Base-by-base conservation (phyloP, 2,329 filamentous ascomycete genomes). In the Chaetomiaceae sp. region DNA sequence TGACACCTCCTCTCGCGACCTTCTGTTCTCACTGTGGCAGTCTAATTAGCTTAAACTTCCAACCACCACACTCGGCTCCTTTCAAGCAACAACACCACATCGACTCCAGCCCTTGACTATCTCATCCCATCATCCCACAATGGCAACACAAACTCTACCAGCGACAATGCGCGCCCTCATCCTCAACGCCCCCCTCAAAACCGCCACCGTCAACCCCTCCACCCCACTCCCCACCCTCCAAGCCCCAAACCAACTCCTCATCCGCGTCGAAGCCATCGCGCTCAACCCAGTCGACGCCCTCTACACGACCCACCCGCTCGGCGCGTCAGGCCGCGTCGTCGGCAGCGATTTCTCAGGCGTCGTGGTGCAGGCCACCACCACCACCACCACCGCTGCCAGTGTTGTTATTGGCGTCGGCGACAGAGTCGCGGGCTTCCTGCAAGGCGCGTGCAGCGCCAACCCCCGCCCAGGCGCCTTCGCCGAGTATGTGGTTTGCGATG, bases 231-330 rank as follows among this genome's bases (percentile, higher is more conserved):
- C 33, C n/a, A 19, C 21, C 21, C 43, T 21, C 3, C 33, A 34
- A 10, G 17, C 14, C 12, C 33, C n/a, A 2, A n/a, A 14, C 33
- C 33, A 45, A 17, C 43, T 45, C 6, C 43, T 45, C 31, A 45
- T 37, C 30, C 43, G 43, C 43, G 31, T 45, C 31, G 20, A 45
- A n/a, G n/a, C 31, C 3, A 12, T 45, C 43, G 43, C 43, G 19
- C 43, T 45, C 31, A 45, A 37, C 43, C 43, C 43, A 13, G 43
- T 45, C 20, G 43, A 45, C 43, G 43, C 43, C 6, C 43, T 45
- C 19, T 45, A 45, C 43, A 37, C 43, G 3, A 12, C 5, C 31
- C 13, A 45, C 43, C 43, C 43, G 20, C 31, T 45, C 8, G 33
- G 20, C 30, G n/a, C 39, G 14, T 25, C 21, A 8, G 23, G n/a